Evolutionary conservation across 306 rosid species (phyloP).

Genomic region (Cicer yamashitae): DNA sequence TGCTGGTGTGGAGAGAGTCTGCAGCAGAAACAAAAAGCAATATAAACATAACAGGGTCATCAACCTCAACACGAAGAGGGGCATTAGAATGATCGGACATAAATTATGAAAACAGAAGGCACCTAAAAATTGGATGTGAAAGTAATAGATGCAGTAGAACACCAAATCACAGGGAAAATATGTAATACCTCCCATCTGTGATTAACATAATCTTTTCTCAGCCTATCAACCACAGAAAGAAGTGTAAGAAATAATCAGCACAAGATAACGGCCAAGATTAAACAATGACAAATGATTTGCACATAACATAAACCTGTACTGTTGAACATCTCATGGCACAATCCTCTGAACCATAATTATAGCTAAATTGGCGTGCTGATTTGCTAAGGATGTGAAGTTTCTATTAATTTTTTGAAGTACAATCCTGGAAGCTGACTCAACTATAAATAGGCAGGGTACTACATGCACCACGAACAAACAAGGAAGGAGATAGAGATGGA

Average conservation of each 20-base stretch:
- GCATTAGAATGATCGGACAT: constrained; percentile 24
- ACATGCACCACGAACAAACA: constrained; percentile 15
- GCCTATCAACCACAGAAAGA: constrained; percentile 59
- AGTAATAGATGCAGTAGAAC: constrained; percentile 32
- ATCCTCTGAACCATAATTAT: constrained; percentile 21
- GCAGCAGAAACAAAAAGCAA: constrained; percentile 48
- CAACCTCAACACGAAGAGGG: constrained; percentile 38
- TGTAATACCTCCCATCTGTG: constrained; percentile 39
- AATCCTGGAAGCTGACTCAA: constrained; percentile 27
- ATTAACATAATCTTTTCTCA: constrained; percentile 47
- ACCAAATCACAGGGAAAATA: constrained; percentile 40
- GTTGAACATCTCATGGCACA: constrained; percentile 39
- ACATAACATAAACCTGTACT: constrained; percentile 23
- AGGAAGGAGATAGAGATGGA: constrained; percentile 2
- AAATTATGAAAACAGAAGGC: constrained; percentile 28
- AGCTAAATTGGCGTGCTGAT: constrained; percentile 28
- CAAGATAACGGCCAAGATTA: constrained; percentile 26
- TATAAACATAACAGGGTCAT: constrained; percentile 31
- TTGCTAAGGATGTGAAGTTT: constrained; percentile 29
- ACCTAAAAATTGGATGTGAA: constrained; percentile 37
- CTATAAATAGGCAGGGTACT: constrained; percentile 13
- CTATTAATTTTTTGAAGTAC: constrained; percentile 1
- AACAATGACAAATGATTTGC: constrained; percentile 27
- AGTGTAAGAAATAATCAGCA: constrained; percentile 47
- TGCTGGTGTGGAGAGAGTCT: constrained; percentile 38